Conservation (phyloP, 1,139 yeast species). For the Waltiozyma sp. region DNA sequence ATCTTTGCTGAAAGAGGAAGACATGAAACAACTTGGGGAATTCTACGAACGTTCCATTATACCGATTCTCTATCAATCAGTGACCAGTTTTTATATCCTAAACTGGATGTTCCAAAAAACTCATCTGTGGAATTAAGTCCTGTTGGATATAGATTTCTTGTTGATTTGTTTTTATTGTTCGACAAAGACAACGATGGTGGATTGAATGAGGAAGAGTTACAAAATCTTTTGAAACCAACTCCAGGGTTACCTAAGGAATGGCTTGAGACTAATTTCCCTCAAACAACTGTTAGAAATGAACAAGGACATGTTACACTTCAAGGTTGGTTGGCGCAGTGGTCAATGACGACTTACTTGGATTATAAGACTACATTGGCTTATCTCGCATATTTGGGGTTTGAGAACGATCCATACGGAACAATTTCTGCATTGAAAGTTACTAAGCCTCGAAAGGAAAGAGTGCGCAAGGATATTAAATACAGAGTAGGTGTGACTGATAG, state of each 20-base stretch:
- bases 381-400: slow-evolving; percentile 82
- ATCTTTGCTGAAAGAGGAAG: slow-evolving; percentile 83
- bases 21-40: slow-evolving; percentile 96
- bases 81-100: slow-evolving; percentile 69
- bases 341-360: slow-evolving; percentile 84
- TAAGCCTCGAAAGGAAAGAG: slow-evolving; percentile 60
- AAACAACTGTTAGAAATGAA: slow-evolving; percentile 79
- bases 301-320: slow-evolving; percentile 83
- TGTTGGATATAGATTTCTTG: slow-evolving; percentile 83
- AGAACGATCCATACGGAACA: slow-evolving; percentile 25
- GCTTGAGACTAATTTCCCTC: slow-evolving; percentile 79
- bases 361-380: slow-evolving; percentile 78
- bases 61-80: slow-evolving; percentile 82
- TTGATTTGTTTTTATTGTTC: slow-evolving; percentile 74
- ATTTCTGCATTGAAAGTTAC: slow-evolving; percentile 68
- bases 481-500: slow-evolving; percentile 69
- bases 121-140: slow-evolving; percentile 90
- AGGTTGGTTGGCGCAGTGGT: slow-evolving; percentile 99
- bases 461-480: slow-evolving; percentile 52
- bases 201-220: slow-evolving; percentile 59
- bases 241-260: slow-evolving; percentile 87
- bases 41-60: slow-evolving; percentile 74
- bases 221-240: slow-evolving; percentile 66
- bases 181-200: slow-evolving; percentile 97
- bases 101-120: slow-evolving; percentile 61